A percentile compares a stretch with the other conserved stretches of the same genome.
Conservation (phyloP, 345 rosid species). For the Euphorbia peplus region DNA sequence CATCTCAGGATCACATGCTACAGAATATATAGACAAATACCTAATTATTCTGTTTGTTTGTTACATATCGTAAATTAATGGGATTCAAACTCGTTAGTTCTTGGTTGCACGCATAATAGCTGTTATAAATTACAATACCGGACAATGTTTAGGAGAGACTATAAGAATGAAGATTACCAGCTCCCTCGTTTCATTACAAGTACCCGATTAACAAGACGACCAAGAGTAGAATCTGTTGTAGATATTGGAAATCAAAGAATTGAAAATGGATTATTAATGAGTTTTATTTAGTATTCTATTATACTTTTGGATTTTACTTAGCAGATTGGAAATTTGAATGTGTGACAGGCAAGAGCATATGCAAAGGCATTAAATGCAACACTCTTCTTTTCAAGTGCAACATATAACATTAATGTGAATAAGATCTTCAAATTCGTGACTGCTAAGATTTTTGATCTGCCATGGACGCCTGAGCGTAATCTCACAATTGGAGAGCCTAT, state of each 20-base stretch:
- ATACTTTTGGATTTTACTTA: neutral
- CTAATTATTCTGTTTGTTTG: neutral
- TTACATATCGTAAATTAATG: neutral
- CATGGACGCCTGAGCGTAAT: constrained; percentile 83
- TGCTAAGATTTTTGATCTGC: constrained; percentile 84
- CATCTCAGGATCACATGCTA: neutral
- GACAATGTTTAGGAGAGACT: neutral
- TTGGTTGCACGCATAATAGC: neutral
- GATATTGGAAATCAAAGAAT: neutral
- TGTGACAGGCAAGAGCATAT: constrained; percentile 74
- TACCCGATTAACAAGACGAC: neutral
- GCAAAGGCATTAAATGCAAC: constrained; percentile 85
- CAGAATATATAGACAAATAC: neutral
- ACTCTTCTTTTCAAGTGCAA: constrained; percentile 85
- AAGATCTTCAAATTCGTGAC: constrained; percentile 95
- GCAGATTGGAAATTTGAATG: neutral
- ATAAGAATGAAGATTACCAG: no score
- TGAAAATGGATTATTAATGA: neutral
- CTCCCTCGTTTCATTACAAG: no score
- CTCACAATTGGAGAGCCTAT: constrained; percentile 84
- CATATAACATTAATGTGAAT: constrained; percentile 87
- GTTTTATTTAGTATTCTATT: no score
- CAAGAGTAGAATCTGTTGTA: neutral
- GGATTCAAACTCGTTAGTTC: neutral
- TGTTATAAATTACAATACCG: neutral